A percentile compares a stretch with the other conserved stretches of the same genome.
phyloP scores from a whole-genome alignment of 352 stramenopile genomes.

The Thalassiosira mediterranea region DNA sequence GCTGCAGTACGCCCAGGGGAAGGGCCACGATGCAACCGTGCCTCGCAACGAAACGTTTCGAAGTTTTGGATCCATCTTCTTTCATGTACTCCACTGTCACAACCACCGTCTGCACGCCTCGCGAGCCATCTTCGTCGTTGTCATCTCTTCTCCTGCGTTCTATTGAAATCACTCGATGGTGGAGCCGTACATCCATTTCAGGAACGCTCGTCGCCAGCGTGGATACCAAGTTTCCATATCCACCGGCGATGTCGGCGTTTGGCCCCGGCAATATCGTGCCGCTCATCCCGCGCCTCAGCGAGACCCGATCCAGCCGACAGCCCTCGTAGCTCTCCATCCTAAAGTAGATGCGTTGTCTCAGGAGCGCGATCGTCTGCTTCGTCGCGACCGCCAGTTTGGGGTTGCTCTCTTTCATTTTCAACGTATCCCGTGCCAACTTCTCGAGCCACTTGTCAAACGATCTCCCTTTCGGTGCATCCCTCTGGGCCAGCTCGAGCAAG shows the following conservation, averaged over 20 bases:
- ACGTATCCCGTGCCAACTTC: background rate
- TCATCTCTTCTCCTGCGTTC: conserved; percentile 1
- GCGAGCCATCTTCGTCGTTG: background rate
- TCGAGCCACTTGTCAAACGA: conserved; percentile 13
- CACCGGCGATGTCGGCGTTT: conserved; percentile 8
- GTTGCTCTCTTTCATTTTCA: background rate
- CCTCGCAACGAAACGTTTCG: conserved; percentile 2
- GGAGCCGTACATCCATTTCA: conserved; percentile 2
- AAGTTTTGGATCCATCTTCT: conserved; percentile 11
- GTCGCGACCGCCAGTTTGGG: background rate
- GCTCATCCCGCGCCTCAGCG: background rate
- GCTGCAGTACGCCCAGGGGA: conserved; percentile 12
- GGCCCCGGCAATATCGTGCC: background rate
- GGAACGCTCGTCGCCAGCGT: background rate
- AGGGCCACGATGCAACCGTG: conserved; percentile 9
- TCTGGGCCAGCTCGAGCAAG: background rate
- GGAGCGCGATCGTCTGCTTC: conserved; percentile 14
- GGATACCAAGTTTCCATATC: conserved; percentile 8
- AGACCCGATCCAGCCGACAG: background rate
- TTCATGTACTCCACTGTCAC: background rate
- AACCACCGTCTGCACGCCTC: conserved; percentile 1
- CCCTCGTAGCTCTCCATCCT: conserved; percentile 8
- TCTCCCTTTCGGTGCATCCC: conserved; percentile 2
- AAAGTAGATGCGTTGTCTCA: conserved; percentile 9
- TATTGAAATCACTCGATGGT: background rate